phyloP scores from a whole-genome alignment of 257 asterid genomes.

The Eustoma russellianum region DNA sequence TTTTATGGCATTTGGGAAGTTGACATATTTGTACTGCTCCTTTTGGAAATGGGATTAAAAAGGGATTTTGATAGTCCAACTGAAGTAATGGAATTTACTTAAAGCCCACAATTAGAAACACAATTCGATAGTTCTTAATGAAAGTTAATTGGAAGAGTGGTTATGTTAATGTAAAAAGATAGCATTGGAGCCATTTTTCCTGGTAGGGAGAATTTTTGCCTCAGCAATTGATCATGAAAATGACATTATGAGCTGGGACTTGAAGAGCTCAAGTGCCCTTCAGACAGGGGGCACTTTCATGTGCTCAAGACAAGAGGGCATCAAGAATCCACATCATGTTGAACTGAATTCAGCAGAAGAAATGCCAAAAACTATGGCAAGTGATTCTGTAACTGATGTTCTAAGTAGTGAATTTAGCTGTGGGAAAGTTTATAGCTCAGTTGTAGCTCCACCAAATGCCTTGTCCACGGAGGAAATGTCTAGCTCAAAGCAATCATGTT shows the following conservation, averaged over 20 bases:
- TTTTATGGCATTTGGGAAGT: neutral
- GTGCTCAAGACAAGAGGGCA: constrained; percentile 11
- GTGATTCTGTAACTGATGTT: constrained; percentile 20
- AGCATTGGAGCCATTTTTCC: constrained; percentile 23
- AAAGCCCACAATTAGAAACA: too few species aligned
- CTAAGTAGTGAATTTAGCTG: constrained; percentile 10
- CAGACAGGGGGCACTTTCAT: constrained; percentile 3
- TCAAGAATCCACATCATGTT: constrained; percentile 14
- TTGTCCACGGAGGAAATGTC: constrained; percentile 28
- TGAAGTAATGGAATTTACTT: neutral
- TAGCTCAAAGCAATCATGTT: constrained; percentile 23
- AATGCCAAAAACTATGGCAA: constrained; percentile 12
- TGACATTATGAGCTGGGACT: constrained; percentile 20
- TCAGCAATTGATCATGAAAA: constrained; percentile 17
- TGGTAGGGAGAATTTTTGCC: constrained; percentile 15
- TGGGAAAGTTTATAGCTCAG: constrained; percentile 1
- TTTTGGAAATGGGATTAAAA: too few species aligned
- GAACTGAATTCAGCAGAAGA: constrained; percentile 17
- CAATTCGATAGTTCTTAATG: too few species aligned
- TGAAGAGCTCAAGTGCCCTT: constrained; percentile 15
- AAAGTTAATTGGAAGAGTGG: neutral
- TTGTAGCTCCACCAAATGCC: constrained; percentile 3
- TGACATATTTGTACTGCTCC: too few species aligned
- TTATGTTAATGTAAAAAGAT: neutral
- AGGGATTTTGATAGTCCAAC: neutral